Evolutionary conservation across 2,329 filamentous ascomycete genomes (phyloP).

Genomic region (Aulographum hederae): DNA sequence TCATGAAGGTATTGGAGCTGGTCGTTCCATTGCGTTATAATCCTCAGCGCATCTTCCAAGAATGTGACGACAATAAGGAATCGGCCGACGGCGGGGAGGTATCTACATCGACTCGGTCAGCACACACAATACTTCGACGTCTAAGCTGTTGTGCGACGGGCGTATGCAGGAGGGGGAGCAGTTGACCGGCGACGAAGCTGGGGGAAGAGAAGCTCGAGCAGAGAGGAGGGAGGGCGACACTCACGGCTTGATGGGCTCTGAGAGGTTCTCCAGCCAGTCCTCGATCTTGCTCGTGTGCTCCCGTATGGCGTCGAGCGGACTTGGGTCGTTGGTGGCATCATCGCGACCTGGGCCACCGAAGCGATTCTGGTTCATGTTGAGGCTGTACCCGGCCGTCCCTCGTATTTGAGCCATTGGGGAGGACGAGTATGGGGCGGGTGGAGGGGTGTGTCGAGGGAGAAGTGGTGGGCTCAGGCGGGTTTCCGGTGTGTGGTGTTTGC

Average conservation of each 20-base stretch:
- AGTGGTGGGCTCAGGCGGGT: too few relatives aligned
- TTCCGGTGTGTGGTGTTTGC: too few relatives aligned
- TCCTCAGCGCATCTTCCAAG: constrained; percentile 86
- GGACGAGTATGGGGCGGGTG: constrained; percentile 3
- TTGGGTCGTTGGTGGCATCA: constrained; percentile 49
- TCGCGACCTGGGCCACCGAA: constrained; percentile 44
- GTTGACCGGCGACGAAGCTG: too few relatives aligned
- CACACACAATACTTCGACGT: too few relatives aligned
- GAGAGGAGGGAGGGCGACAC: constrained; percentile 25
- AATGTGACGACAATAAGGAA: constrained; percentile 98
- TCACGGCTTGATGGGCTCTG: constrained; percentile 90
- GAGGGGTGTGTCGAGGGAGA: constrained; percentile 1
- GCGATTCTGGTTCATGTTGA: constrained; percentile 49
- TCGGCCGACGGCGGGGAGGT: constrained; percentile 84
- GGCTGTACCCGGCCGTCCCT: constrained; percentile 61
- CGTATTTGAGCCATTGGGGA: constrained; percentile 37
- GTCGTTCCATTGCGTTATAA: constrained; percentile 93
- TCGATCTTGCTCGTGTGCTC: constrained; percentile 98
- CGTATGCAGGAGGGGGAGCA: too few relatives aligned
- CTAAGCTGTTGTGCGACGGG: too few relatives aligned
- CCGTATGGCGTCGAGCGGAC: constrained; percentile 71
- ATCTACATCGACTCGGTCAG: constrained; percentile 33
- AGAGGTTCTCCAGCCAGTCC: constrained; percentile 70
- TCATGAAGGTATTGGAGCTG: constrained; percentile 86
- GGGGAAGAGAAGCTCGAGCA: background rate